These are phyloP conservation scores for Salicornia ramosissima DNA, from an alignment of 148 eudicot genomes.

Conservation along the genomic window DNA sequence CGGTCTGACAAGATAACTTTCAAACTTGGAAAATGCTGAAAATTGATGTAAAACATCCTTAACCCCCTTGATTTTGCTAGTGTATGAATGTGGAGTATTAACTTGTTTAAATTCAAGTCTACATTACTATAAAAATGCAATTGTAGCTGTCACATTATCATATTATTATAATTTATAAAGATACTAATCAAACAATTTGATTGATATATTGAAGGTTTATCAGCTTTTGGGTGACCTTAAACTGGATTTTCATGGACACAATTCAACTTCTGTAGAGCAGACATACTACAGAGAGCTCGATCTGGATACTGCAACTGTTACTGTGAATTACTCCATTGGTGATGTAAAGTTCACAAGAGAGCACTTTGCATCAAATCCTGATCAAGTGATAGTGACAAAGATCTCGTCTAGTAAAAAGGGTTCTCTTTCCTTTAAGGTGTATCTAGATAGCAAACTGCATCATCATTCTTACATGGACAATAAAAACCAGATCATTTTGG, in stretches of 20 bases:
- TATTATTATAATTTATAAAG: background rate
- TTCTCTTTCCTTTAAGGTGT: conserved; percentile 59
- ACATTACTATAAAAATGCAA: background rate
- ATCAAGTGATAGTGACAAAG: conserved; percentile 70
- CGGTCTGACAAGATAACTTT: no score
- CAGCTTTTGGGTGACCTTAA: conserved; percentile 82
- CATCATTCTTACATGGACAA: conserved; percentile 48
- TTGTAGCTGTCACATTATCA: background rate
- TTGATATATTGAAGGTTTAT: conserved; percentile 52
- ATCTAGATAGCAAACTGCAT: conserved; percentile 58
- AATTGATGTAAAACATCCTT: background rate
- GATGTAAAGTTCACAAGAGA: conserved; percentile 58
- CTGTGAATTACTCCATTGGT: conserved; percentile 54
- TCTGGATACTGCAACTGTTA: conserved; percentile 74
- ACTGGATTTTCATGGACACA: conserved; percentile 58
- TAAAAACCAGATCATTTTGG: conserved; percentile 64
- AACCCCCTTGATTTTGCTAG: background rate
- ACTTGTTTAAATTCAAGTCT: background rate
- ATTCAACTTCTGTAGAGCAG: conserved; percentile 35
- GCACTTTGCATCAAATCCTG: conserved; percentile 77
- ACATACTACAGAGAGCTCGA: conserved; percentile 69
- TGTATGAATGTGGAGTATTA: background rate
- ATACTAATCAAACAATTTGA: conserved; percentile 1
- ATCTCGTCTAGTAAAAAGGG: conserved; percentile 59
- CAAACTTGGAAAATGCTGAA: background rate